Percentiles rank a stretch among this genome's conserved stretches.
phyloP scores from a whole-genome alignment of 345 rosid genomes.

The Eucalyptus urophylla region DNA sequence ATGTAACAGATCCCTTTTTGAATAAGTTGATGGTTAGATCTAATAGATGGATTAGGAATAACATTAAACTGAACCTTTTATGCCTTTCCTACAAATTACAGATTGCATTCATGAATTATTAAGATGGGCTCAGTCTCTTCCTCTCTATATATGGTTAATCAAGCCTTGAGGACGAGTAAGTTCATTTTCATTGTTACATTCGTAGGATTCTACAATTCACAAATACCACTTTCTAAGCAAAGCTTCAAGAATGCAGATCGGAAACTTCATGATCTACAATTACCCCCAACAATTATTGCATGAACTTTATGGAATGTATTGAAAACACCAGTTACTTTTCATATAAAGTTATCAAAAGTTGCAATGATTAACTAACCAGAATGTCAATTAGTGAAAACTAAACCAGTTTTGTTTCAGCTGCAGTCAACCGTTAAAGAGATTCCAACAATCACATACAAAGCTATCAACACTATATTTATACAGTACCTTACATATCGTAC shows the following conservation, averaged over 20 bases:
- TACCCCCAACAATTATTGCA: background rate
- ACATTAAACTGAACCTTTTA: background rate
- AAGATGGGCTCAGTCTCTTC: background rate
- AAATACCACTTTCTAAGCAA: background rate
- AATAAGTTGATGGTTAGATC: background rate
- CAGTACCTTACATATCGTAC: background rate
- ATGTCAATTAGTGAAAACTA: background rate
- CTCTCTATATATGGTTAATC: background rate
- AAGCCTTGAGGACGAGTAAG: background rate
- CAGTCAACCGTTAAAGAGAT: background rate
- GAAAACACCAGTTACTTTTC: background rate
- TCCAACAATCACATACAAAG: background rate
- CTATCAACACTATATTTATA: background rate
- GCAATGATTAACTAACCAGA: background rate
- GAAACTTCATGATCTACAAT: background rate
- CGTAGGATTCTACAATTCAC: background rate
- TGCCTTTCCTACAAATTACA: background rate
- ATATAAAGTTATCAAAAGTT: background rate
- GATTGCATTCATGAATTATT: background rate
- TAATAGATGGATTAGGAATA: background rate
- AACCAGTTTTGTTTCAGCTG: background rate
- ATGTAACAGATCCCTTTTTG: background rate
- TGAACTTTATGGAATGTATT: background rate
- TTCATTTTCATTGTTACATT: background rate
- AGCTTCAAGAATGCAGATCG: background rate